Evolutionary conservation across 23 red algal genomes (phyloP).

Genomic region (Agarophyton chilense): DNA sequence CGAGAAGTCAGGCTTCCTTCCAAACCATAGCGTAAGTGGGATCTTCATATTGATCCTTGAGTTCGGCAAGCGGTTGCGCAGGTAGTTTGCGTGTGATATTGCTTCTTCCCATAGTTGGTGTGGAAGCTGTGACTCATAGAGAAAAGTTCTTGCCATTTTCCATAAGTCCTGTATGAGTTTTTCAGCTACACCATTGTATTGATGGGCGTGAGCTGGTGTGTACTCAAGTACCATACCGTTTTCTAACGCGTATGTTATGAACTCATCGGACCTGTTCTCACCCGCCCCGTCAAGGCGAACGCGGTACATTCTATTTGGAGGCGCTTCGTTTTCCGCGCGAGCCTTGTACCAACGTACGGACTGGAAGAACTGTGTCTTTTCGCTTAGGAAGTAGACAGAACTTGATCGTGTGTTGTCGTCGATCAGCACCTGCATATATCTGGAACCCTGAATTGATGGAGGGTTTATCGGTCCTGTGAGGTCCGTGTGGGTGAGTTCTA

Average conservation of each 20-base stretch:
- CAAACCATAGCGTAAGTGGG: not conserved
- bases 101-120: constrained; percentile 16
- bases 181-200: constrained; percentile 17
- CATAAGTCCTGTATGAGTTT: constrained; percentile 19
- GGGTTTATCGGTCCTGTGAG: not conserved
- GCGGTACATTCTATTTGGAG: not conserved
- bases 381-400: constrained; percentile 18
- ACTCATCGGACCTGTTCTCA: not conserved
- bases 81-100: constrained; percentile 29
- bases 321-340: constrained; percentile 14
- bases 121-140: not conserved
- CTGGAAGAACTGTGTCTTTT: not conserved
- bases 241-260: not conserved
- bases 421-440: not conserved
- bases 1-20: not conserved
- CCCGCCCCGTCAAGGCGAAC: constrained; percentile 6
- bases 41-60: not conserved
- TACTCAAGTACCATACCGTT: constrained; percentile 17
- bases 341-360: constrained; percentile 19
- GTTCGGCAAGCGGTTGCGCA: not conserved
- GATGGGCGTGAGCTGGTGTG: not conserved
- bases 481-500: constrained; percentile 2
- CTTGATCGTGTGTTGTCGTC: constrained; percentile 9
- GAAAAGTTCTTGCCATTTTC: constrained; percentile 6
- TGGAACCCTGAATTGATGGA: not conserved